Percentiles rank a stretch among this genome's conserved stretches.
phyloP scores from a whole-genome alignment of 2,329 filamentous ascomycete species.

The Calonectria henricotiae region DNA sequence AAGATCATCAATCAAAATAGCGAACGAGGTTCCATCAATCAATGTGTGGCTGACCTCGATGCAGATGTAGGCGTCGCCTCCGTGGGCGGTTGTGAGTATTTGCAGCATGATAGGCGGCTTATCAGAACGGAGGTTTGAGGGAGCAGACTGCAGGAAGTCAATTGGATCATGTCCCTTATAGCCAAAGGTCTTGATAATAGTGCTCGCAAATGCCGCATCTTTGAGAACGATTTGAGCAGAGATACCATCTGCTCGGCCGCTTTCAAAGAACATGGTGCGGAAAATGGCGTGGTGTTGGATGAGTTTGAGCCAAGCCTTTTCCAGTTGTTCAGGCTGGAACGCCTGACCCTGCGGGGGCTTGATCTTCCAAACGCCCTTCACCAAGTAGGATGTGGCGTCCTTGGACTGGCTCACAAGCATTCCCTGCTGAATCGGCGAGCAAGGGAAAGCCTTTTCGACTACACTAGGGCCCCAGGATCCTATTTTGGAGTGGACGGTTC shows the following conservation, averaged over 20 bases:
- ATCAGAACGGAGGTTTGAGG: conserved; percentile 14
- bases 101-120: conserved; percentile 11
- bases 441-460: conserved; percentile 35
- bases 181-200: conserved; percentile 3
- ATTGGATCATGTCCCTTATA: conserved; percentile 10
- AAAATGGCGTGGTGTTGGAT: conserved; percentile 36
- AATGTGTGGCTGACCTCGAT: conserved; percentile 57
- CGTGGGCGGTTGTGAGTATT: not conserved
- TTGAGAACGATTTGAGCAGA: conserved; percentile 11
- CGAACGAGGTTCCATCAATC: conserved; percentile 53
- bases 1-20: conserved; percentile 54
- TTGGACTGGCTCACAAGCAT: conserved; percentile 37
- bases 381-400: conserved; percentile 27
- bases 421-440: conserved; percentile 43
- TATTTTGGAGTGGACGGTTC: not conserved
- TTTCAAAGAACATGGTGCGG: conserved; percentile 31
- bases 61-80: conserved; percentile 38
- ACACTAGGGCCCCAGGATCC: conserved; percentile 18
- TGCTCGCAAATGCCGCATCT: conserved; percentile 9
- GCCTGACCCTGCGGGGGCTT: not conserved
- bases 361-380: conserved; percentile 17
- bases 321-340: conserved; percentile 14
- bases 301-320: conserved; percentile 38
- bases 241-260: not conserved
- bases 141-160: conserved; percentile 2